Evolutionary conservation across 371 early-diverging fungal species (phyloP), one percentile per base, ranked within the genome.

Genomic region (Umbelopsis sp.): DNA sequence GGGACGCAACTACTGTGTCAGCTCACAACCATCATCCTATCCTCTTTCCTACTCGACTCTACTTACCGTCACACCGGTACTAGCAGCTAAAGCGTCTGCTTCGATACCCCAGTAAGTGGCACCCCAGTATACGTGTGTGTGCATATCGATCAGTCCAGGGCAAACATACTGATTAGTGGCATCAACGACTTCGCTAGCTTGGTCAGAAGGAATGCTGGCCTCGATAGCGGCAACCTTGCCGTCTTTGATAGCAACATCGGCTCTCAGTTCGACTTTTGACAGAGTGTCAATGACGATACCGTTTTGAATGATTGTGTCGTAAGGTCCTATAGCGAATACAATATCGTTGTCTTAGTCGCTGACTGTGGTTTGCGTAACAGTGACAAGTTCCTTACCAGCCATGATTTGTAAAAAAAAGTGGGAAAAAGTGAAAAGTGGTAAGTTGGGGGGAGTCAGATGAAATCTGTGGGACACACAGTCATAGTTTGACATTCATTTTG

Each of bases 91-190:
- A 10, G 74, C 69, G 46, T 70, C 74, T 0, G 74, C 65, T 48
- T 74, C 71, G 32, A 74, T 71, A 35, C 74, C 74, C 74, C 74
- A 74, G 45, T 71, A 74, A 6, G 74, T 74, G 18, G 68, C 50
- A 4, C 74, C 74, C 69, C 69, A 74, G 44, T 71, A 74, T 10
- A 69, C 66, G 25, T 74, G 74, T 2, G 71, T 71, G 45, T 74
- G 74, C 50, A 74, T 32, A 52, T 74, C 74, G n/a, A 74, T 67
- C 20, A 74, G 63, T 50, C 74, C 74, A 35, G 74, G 74, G 22
- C 65, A 63, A 38, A 74, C 68, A 29, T 65, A 65, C 35, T 63
- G 68, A n/a, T 66, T 63, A 16, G 65, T 62, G 38, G 70, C 67
- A 62, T 70, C 69, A 48, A 68, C 44, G 16, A 50, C 35, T 25